Percentiles rank a stretch among this genome's conserved stretches.
phyloP scores from a whole-genome alignment of 176 grass and related monocot species.

The Carex myosuroides region DNA sequence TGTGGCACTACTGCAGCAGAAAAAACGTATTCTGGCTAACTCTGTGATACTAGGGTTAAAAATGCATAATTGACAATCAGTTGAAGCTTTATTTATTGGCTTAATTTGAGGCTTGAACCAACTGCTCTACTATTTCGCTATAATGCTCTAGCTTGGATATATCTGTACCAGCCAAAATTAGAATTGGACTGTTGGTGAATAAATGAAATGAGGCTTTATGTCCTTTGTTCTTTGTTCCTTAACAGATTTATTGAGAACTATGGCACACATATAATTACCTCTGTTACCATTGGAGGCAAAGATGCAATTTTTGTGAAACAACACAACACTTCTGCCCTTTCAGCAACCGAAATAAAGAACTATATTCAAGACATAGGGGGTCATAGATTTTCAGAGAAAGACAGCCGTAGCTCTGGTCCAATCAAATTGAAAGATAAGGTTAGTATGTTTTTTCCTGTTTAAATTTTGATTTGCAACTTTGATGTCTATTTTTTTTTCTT shows the following conservation, averaged over 20 bases:
- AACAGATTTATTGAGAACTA: slow-evolving; percentile 74
- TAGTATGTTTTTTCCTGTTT: slow-evolving; percentile 20
- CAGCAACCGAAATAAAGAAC: slow-evolving; percentile 43
- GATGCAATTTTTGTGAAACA: slow-evolving; percentile 60
- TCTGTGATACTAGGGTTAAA: neutral
- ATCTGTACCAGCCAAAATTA: neutral
- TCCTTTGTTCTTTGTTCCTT: slow-evolving; percentile 7
- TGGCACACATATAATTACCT: slow-evolving; percentile 57
- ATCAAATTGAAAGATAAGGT: slow-evolving; percentile 45
- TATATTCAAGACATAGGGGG: slow-evolving; percentile 50
- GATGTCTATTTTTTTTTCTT: neutral
- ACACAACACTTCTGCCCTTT: slow-evolving; percentile 43
- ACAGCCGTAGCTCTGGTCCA: slow-evolving; percentile 36
- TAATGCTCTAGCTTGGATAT: neutral
- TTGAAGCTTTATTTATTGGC: neutral
- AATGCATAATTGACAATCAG: neutral
- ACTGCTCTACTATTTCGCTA: neutral
- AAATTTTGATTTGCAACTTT: neutral
- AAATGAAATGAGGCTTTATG: neutral
- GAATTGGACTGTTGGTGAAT: neutral
- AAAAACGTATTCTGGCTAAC: neutral
- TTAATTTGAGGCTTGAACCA: neutral
- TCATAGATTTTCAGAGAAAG: slow-evolving; percentile 50
- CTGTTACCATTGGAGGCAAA: slow-evolving; percentile 57
- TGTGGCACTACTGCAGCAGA: neutral